Base-by-base conservation (phyloP, 164 flowering plant species). In the Umbellularia californica region DNA sequence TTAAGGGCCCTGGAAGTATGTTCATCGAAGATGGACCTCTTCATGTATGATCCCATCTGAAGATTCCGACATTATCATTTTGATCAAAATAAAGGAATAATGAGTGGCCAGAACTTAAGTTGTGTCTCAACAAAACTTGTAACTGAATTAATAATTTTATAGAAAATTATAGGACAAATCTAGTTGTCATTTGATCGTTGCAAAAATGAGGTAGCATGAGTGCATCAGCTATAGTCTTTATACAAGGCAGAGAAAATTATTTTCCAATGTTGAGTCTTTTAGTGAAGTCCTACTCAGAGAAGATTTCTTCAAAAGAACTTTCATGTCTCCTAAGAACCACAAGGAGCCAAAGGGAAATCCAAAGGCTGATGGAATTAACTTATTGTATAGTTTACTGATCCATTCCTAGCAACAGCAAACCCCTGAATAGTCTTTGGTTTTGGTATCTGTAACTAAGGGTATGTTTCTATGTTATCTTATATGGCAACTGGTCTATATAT, bases 21-120 rank as follows among this genome's bases (percentile, higher is more conserved):
- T 30, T 93, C 96, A 30, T 95, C 99, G 65, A 95, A 95, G 13
- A 93, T 84, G 5, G 97, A 85, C 71, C 76, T 81, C 88, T 93
- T 95, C 99, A 93, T 93, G 60, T 84, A 87, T 51, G 97, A 90
- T 66, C 99, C 99, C 99, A 95, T 93, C 97, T 95, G 84, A 51
- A 70, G 35, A 72, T 72, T 50, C 69, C 50, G 33, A 17, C 41
- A 30, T 25, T 17, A 67, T 67, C 69, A 67, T 30, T 65, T 55
- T 17, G 60, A 15, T 55, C 6, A 55, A 28, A 17, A 15, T 66
- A 14, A 27, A 17, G 30, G 13, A 22, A 64, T 17, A 64, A 64
- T 22, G 23, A 64, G 67, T 30, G 20, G 7, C 41, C 17, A 67
- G 13, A 6, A 30, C 14, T 25, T 17, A 67, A 67, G 47, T 19